These are phyloP conservation scores for Ilyonectria mors-panacis DNA, from an alignment of 2,329 filamentous ascomycete genomes.

Conservation along the genomic window DNA sequence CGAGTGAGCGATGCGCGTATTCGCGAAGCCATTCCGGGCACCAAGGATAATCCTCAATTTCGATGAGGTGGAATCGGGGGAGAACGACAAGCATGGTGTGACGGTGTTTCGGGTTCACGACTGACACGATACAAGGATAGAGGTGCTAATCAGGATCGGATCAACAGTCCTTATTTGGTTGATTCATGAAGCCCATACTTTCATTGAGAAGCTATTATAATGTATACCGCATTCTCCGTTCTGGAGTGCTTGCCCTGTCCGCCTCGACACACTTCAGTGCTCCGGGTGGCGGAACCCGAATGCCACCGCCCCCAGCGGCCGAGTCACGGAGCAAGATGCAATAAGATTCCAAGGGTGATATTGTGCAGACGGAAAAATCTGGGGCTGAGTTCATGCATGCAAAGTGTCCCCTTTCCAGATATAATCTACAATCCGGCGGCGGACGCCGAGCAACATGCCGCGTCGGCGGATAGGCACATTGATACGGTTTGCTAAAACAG, in stretches of 20 bases:
- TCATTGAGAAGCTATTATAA: slow-evolving; percentile 16
- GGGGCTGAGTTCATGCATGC: background rate
- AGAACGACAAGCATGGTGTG: slow-evolving; percentile 37
- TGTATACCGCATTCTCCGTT: background rate
- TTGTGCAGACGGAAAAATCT: no score
- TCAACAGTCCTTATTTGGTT: background rate
- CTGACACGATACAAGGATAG: background rate
- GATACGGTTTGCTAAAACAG: no score
- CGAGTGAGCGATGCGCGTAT: slow-evolving; percentile 41
- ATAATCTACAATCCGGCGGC: background rate
- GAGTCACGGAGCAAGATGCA: background rate
- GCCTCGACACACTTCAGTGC: no score
- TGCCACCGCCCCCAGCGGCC: background rate
- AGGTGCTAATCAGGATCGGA: background rate
- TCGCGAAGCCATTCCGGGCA: slow-evolving; percentile 43
- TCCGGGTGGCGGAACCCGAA: slow-evolving; percentile 32
- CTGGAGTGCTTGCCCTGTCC: background rate
- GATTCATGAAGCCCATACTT: background rate
- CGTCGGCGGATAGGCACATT: background rate
- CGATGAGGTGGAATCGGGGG: slow-evolving; percentile 43
- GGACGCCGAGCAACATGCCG: slow-evolving; percentile 10
- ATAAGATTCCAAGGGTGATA: background rate
- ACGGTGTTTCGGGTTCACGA: slow-evolving; percentile 4
- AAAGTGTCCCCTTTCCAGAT: background rate
- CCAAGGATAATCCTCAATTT: slow-evolving; percentile 43